Percentiles rank a stretch among this genome's conserved stretches.
These are phyloP conservation scores for Apiospora arundinis DNA, from an alignment of 2,329 filamentous ascomycete species.

Conservation along the genomic window DNA sequence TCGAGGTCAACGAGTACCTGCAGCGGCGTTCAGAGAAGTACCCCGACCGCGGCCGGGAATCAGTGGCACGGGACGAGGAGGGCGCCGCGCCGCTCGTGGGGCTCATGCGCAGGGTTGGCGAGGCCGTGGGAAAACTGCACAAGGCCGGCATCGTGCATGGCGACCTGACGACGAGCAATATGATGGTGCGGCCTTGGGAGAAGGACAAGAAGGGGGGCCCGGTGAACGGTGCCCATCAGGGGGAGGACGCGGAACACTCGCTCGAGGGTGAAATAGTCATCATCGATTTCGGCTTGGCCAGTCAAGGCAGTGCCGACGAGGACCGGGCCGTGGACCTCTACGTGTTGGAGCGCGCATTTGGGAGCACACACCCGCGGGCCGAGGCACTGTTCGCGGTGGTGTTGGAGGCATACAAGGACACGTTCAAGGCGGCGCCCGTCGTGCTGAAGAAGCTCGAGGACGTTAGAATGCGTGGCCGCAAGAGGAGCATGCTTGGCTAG, in stretches of 20 bases:
- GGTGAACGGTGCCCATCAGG: slow-evolving; percentile 25
- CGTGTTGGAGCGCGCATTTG: slow-evolving; percentile 92
- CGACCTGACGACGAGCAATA: slow-evolving; percentile 95
- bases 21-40: slow-evolving; percentile 45
- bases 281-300: slow-evolving; percentile 93
- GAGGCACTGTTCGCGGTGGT: slow-evolving; percentile 78
- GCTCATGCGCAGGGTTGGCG: slow-evolving; percentile 75
- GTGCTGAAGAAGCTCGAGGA: slow-evolving; percentile 87
- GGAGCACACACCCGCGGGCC: slow-evolving; percentile 88
- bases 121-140: slow-evolving; percentile 78
- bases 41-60: slow-evolving; percentile 25
- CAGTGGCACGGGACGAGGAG: slow-evolving; percentile 40
- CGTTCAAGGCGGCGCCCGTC: slow-evolving; percentile 75
- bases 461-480: slow-evolving; percentile 90
- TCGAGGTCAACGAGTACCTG: slow-evolving; percentile 73
- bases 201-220: slow-evolving; percentile 28
- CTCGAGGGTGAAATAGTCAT: slow-evolving; percentile 80
- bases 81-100: slow-evolving; percentile 59
- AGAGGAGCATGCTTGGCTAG: slow-evolving; percentile 94
- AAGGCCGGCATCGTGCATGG: slow-evolving; percentile 88
- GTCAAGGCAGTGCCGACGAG: slow-evolving; percentile 82
- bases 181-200: slow-evolving; percentile 73
- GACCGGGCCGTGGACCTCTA: slow-evolving; percentile 96
- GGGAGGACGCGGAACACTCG: slow-evolving; percentile 31
- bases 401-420: slow-evolving; percentile 74